phyloP scores from a whole-genome alignment of 2,329 filamentous ascomycete genomes.

The Alternaria longipes region DNA sequence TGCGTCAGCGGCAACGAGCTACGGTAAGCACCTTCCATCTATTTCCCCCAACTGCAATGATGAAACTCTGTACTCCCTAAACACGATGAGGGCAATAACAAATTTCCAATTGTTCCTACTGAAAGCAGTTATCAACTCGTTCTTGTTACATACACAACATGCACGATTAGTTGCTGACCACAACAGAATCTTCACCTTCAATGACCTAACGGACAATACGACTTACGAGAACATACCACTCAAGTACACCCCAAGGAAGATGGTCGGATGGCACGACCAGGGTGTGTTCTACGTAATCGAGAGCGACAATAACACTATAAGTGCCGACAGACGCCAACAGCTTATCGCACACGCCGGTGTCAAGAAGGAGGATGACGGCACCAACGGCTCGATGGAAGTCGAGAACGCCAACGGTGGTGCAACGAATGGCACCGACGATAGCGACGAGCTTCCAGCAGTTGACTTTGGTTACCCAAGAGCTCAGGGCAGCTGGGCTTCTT shows the following conservation, averaged over 20 bases:
- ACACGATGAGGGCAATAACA: conserved; percentile 60
- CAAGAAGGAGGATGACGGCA: conserved; percentile 45
- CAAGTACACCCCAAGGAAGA: conserved; percentile 87
- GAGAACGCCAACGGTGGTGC: conserved; percentile 29
- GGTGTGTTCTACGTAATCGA: conserved; percentile 94
- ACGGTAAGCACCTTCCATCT: conserved; percentile 67
- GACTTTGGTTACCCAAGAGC: conserved; percentile 91
- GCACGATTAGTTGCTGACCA: conserved; percentile 21
- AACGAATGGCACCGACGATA: conserved; percentile 28
- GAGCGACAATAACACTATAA: conserved; percentile 89
- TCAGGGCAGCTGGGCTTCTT: conserved; percentile 91
- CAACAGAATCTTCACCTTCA: conserved; percentile 84
- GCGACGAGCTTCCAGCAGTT: conserved; percentile 72
- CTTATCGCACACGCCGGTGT: conserved; percentile 73
- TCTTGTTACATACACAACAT: not conserved
- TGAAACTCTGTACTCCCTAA: conserved; percentile 66
- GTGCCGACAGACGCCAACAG: conserved; percentile 77
- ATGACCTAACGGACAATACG: conserved; percentile 84
- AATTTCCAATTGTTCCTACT: conserved; percentile 97
- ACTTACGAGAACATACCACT: conserved; percentile 87
- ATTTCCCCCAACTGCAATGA: conserved; percentile 59
- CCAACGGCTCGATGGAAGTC: conserved; percentile 46
- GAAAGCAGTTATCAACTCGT: conserved; percentile 58
- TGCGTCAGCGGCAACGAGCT: conserved; percentile 89
- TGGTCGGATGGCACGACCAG: conserved; percentile 86